phyloP scores from a whole-genome alignment of 2,329 filamentous ascomycete species.

The Fusarium illudens region DNA sequence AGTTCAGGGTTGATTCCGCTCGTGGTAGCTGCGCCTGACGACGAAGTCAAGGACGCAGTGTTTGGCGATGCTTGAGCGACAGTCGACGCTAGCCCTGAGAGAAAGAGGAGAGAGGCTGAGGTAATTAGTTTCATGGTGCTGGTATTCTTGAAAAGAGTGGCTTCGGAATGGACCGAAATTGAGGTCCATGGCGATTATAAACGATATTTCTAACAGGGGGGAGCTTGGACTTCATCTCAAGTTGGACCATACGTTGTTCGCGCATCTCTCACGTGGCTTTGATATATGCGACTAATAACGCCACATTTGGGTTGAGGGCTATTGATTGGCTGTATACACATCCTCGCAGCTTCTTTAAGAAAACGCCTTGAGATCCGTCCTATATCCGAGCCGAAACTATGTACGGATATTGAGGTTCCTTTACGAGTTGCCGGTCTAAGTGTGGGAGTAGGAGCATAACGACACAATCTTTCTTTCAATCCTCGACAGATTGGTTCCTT shows the following conservation, averaged over 20 bases:
- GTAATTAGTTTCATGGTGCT: background rate
- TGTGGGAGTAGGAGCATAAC: rapidly evolving
- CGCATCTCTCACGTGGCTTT: background rate
- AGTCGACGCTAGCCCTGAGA: background rate
- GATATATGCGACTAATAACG: background rate
- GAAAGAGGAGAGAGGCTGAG: background rate
- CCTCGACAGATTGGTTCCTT: no score
- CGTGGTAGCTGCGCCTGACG: background rate
- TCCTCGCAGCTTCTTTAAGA: background rate
- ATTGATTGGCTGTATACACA: background rate
- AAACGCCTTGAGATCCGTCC: background rate
- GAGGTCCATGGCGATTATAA: background rate
- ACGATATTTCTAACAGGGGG: background rate
- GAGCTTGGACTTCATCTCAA: background rate
- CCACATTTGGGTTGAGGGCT: rapidly evolving
- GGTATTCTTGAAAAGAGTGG: background rate
- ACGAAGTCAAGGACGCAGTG: background rate
- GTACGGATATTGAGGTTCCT: no score
- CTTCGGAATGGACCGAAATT: no score
- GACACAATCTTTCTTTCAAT: no score
- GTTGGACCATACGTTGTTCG: background rate
- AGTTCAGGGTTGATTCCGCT: background rate
- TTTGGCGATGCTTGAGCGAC: background rate
- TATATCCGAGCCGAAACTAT: background rate
- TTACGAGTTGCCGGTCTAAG: background rate